Base-by-base conservation (phyloP, 1,284 basidiomycete genomes). In the Leccinum fallax region DNA sequence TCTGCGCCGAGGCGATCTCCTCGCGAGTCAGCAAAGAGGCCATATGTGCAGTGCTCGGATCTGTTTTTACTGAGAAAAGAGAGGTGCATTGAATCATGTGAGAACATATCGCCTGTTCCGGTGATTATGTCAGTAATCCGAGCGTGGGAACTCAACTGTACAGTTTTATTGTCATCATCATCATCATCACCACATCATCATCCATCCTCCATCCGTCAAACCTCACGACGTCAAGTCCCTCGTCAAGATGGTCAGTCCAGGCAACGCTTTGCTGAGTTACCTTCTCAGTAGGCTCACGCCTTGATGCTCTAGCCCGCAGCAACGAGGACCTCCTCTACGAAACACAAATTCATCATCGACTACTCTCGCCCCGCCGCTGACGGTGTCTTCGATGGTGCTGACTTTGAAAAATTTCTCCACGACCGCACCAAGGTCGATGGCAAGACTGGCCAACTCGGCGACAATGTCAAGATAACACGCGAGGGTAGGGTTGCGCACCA, bases 291-390 rank as follows among this genome's bases (percentile, higher is more conserved):
- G 91, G 91, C 90, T 92, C 70, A 92, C 77, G 79, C 72, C 70
- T 75, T 73, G 71, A 69, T 71, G 66, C 63, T 77, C 59, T 82
- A 90, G 87, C 83, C 88, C 74, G 73, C 88, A 72, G 72, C 89
- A 73, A 81, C 85, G 80, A 95, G 94, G 81, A 77, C 84, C 70
- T 21, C 78, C 61, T 79, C 85, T 72, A 76, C 85, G 60, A 93
- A 91, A 81, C 92, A 95, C 85, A 97, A 94, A 81, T 97, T 95
- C 81, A 83, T 90, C 77, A 87, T 98, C 77, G 95, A 97, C 87
- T 97, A 93, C 85, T 93, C 93, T 58, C 93, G 92, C 74, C 96
- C 96, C 65, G 95, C 93, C 60, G 81, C 84, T 66, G 94, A 97
- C 78, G 89, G 89, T 73, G 92, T 97, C 76, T 95, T 97, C 74